Base-by-base conservation (phyloP, 2,329 filamentous ascomycete species). In the Orbilia brochopaga region DNA sequence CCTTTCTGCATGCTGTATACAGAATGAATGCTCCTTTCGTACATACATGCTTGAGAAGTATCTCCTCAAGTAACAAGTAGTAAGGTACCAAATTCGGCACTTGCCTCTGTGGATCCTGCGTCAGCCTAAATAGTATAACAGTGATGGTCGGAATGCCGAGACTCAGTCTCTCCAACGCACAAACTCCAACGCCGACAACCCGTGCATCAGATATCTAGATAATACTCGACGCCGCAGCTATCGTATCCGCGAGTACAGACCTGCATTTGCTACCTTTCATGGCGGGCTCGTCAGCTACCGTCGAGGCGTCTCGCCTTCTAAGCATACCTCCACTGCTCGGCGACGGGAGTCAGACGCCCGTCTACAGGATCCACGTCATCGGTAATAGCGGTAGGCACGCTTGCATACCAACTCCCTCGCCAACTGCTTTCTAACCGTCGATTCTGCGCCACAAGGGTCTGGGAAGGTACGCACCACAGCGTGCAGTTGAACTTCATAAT, bases 281-380 rank as follows among this genome's bases (percentile, higher is more conserved):
- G 57, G 40, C 55, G 15, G 27, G 27, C 4, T 32, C 8, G 3
- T 3, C 27, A 32, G 8, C 27, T 8, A 8, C 27, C 27, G 27
- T 32, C 27, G 27, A 32, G 4, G 27, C 8, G 27, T 32, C 27
- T 32, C 57, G 27, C 7, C 46, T 60, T 10, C 46, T 60, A 35
- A 35, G n/a, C 8, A 24, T 54, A 2, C 58, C 58, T 8, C 44
- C 65, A 2, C 58, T 69, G 8, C 48, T 56, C 7, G 65, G 65
- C 5, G 58, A 69, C 23, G 58, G 65, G 23, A 69, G 54, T 8
- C 27, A 32, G 8, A 3, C 27, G 11, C 57, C 58, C 2, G 27
- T 69, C 23, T 69, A 69, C 50, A 44, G 46, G 52, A 69, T 69
- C n/a, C 65, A 69, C 44, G 58, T 69, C 5, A 69, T 69, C 44